Conservation (phyloP, 108 stramenopile genomes). For the Nannochloropsis salina region DNA sequence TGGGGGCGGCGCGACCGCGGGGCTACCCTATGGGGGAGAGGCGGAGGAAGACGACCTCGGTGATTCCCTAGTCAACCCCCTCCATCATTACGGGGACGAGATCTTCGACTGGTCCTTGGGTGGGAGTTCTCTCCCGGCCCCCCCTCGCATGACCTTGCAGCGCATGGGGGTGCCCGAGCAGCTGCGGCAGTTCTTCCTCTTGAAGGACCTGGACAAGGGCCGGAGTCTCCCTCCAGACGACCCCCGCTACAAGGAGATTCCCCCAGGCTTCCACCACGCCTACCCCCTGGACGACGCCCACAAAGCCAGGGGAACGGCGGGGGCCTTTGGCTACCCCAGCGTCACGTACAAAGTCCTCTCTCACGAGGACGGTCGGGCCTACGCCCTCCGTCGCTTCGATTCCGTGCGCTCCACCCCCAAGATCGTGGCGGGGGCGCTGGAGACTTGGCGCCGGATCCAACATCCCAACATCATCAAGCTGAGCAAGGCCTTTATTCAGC, state of each 20-base stretch:
- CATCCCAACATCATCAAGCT: constrained; percentile 67
- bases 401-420: constrained; percentile 67
- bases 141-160: constrained; percentile 18
- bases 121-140: neutral
- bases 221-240: constrained; percentile 43
- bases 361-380: constrained; percentile 58
- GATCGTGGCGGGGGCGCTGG: constrained; percentile 60
- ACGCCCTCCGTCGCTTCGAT: constrained; percentile 76
- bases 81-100: neutral
- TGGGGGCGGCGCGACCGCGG: neutral
- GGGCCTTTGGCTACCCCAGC: constrained; percentile 52
- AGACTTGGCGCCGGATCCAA: constrained; percentile 39
- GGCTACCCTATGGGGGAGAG: neutral
- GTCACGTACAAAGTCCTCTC: constrained; percentile 48
- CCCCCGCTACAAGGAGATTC: constrained; percentile 45
- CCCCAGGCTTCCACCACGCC: constrained; percentile 35
- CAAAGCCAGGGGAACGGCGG: constrained; percentile 34
- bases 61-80: neutral
- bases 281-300: constrained; percentile 39
- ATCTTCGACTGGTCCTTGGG: neutral
- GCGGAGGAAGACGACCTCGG: neutral
- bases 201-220: constrained; percentile 31
- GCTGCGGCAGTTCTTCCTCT: constrained; percentile 40
- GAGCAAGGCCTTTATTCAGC: constrained; percentile 67
- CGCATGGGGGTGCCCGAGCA: constrained; percentile 36